Conservation (phyloP, 2,329 filamentous ascomycete genomes). For the Fusarium proliferatum region DNA sequence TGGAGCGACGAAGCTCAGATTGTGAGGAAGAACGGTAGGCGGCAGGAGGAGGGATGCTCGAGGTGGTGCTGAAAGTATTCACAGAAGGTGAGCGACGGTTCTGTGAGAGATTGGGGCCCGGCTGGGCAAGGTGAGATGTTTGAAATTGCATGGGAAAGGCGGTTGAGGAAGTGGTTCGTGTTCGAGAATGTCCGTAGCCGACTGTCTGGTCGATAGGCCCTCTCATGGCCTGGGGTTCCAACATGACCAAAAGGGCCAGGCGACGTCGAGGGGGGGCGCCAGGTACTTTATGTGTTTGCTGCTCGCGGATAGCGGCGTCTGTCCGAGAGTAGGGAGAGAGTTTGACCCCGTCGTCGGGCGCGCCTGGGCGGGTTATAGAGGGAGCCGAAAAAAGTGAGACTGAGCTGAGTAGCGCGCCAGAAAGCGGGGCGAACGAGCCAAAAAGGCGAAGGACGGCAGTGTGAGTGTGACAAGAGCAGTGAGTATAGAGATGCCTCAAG, state of each 20-base stretch:
- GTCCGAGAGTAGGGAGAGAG: slow-evolving; percentile 40
- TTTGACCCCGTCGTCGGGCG: slow-evolving; percentile 37
- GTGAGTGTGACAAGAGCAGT: slow-evolving; percentile 21
- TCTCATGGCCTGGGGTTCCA: slow-evolving; percentile 49
- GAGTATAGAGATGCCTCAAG: slow-evolving; percentile 1
- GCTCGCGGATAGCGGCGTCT: slow-evolving; percentile 40
- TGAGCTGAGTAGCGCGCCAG: slow-evolving; percentile 40
- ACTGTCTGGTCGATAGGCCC: slow-evolving; percentile 50
- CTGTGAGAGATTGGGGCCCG: slow-evolving; percentile 50
- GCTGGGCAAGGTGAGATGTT: slow-evolving; percentile 48
- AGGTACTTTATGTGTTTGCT: slow-evolving; percentile 38
- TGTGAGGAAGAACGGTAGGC: slow-evolving; percentile 67
- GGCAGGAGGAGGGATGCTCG: slow-evolving; percentile 71
- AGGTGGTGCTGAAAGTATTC: slow-evolving; percentile 76
- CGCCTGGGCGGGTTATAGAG: slow-evolving; percentile 42
- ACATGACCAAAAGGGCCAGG: slow-evolving; percentile 40
- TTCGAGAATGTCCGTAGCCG: slow-evolving; percentile 64
- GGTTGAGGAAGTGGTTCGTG: slow-evolving; percentile 68
- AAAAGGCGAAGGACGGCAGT: slow-evolving; percentile 4
- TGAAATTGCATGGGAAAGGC: slow-evolving; percentile 56
- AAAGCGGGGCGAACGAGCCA: slow-evolving; percentile 35
- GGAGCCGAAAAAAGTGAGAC: slow-evolving; percentile 46
- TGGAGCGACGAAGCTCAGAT: slow-evolving; percentile 77
- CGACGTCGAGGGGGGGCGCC: slow-evolving; percentile 28
- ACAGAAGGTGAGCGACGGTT: slow-evolving; percentile 71